Evolutionary conservation across 805 yeast species (phyloP).

Genomic region (Isabelozyma pseudorhagii): DNA sequence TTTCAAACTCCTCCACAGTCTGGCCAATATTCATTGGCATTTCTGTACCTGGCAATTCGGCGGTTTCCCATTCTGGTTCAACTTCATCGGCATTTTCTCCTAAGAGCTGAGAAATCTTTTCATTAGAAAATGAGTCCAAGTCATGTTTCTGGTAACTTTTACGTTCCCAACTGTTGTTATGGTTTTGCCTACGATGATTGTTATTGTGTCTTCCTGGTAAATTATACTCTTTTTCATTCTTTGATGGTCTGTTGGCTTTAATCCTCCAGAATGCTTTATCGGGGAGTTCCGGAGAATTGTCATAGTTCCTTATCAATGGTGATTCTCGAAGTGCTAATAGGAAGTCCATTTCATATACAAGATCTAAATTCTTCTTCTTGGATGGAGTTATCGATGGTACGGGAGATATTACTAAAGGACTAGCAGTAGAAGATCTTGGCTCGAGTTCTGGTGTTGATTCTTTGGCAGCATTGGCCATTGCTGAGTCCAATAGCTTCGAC

Average conservation of each 20-base stretch:
- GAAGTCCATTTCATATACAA: slow-evolving; percentile 23
- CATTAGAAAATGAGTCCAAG: slow-evolving; percentile 27
- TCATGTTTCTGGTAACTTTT: slow-evolving; percentile 19
- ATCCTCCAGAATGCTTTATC: slow-evolving; percentile 49
- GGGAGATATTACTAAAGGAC: neutral
- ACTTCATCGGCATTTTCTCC: slow-evolving; percentile 34
- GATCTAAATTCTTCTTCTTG: slow-evolving; percentile 1
- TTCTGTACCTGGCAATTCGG: slow-evolving; percentile 17
- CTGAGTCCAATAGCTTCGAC: slow-evolving; percentile 41
- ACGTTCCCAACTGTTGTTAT: slow-evolving; percentile 25
- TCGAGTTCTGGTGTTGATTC: slow-evolving; percentile 38
- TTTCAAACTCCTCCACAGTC: slow-evolving; percentile 56
- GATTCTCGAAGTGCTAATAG: slow-evolving; percentile 31
- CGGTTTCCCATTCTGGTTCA: slow-evolving; percentile 40
- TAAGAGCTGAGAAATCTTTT: slow-evolving; percentile 31
- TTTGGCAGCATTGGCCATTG: slow-evolving; percentile 46
- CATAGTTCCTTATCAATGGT: slow-evolving; percentile 31
- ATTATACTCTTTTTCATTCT: slow-evolving; percentile 4
- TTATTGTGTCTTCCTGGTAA: slow-evolving; percentile 12
- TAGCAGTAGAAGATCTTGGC: slow-evolving; percentile 8
- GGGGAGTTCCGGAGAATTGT: slow-evolving; percentile 37
- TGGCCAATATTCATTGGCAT: slow-evolving; percentile 40
- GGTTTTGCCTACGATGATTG: slow-evolving; percentile 10
- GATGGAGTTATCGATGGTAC: neutral
- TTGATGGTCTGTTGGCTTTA: slow-evolving; percentile 15